phyloP scores from a whole-genome alignment of 225 moss, liverwort and hornwort species.

The Ulota crispa region DNA sequence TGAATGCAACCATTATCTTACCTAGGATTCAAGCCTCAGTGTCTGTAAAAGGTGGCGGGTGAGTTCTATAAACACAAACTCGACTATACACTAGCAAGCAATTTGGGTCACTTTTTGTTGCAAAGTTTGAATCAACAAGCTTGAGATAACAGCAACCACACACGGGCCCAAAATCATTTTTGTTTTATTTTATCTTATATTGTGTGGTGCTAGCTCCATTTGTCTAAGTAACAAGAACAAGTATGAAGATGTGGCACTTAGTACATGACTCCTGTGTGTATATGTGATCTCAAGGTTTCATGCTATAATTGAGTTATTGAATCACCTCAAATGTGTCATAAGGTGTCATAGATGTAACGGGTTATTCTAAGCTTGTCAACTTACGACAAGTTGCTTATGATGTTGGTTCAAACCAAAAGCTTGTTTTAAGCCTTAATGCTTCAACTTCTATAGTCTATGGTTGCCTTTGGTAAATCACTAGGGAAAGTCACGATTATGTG shows the following conservation, averaged over 20 bases:
- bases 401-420: neutral
- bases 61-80: neutral
- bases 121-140: neutral
- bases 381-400: neutral
- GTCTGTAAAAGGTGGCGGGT: conserved; percentile 37
- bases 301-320: neutral
- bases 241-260: neutral
- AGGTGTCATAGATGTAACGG: neutral
- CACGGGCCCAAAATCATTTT: neutral
- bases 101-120: neutral
- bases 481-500: too few species aligned
- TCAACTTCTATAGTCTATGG: neutral
- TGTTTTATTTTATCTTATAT: neutral
- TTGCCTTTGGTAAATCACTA: too few species aligned
- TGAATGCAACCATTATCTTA: conserved; percentile 58
- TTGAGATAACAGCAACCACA: neutral
- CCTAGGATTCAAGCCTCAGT: conserved; percentile 40
- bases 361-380: neutral
- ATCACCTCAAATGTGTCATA: neutral
- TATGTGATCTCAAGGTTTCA: neutral
- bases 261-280: neutral
- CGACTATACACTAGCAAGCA: neutral
- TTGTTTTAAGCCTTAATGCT: neutral
- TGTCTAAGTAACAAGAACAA: neutral
- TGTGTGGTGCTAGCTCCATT: neutral